Evolutionary conservation across 768 basidiomycete species (phyloP).

Genomic region (Trametes cubensis): DNA sequence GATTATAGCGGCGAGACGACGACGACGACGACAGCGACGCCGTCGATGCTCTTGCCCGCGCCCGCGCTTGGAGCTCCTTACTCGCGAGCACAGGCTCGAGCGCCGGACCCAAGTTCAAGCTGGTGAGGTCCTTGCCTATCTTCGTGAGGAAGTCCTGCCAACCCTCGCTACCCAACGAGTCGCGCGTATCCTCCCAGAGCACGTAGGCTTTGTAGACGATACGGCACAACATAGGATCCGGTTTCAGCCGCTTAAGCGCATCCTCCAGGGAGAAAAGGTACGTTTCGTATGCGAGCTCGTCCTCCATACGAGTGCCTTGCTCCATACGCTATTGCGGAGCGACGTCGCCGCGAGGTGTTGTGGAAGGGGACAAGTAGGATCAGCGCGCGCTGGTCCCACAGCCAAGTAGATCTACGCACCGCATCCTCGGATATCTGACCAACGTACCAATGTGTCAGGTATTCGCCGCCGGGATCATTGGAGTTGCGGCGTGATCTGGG

Average conservation of each 20-base stretch:
- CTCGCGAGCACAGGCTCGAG: neutral
- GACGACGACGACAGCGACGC: too few species aligned
- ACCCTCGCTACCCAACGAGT: neutral
- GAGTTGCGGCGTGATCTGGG: constrained; percentile 15
- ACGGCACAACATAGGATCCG: constrained; percentile 29
- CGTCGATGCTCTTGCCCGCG: too few species aligned
- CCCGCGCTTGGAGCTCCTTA: too few species aligned
- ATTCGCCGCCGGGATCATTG: constrained; percentile 45
- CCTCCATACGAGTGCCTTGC: constrained; percentile 56
- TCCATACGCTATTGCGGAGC: constrained; percentile 43
- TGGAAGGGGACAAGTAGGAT: neutral
- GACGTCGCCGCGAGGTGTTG: neutral
- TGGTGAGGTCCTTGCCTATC: neutral
- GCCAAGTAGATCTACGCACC: constrained; percentile 38
- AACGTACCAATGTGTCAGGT: constrained; percentile 59
- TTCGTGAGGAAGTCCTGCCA: neutral
- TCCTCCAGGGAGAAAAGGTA: constrained; percentile 47
- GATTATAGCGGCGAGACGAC: too few species aligned
- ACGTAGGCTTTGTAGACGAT: constrained; percentile 46
- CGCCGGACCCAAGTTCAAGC: neutral
- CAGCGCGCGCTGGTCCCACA: neutral
- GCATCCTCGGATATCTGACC: constrained; percentile 55
- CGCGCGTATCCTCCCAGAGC: constrained; percentile 33
- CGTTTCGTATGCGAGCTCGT: constrained; percentile 53
- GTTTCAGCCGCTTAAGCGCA: constrained; percentile 40